A percentile compares a stretch with the other conserved stretches of the same genome.
Conservation (phyloP, 768 basidiomycete genomes). For the Hygrocybe coccinea region DNA sequence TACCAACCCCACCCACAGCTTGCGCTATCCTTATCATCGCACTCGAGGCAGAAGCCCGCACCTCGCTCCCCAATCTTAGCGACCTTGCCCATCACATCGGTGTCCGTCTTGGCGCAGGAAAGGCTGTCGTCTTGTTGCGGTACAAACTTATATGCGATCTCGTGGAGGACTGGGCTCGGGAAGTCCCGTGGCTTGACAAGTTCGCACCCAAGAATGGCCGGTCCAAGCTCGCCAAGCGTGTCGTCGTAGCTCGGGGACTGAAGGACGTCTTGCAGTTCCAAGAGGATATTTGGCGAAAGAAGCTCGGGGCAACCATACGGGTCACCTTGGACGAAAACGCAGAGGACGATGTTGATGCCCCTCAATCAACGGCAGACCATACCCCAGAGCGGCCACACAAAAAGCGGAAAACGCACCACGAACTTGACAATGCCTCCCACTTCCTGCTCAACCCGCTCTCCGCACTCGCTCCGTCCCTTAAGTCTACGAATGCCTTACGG, state of each 20-base stretch:
- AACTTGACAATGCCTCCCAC: slow-evolving; percentile 44
- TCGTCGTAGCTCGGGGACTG: slow-evolving; percentile 59
- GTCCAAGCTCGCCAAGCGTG: slow-evolving; percentile 58
- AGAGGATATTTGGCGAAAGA: slow-evolving; percentile 52
- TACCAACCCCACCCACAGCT: slow-evolving; percentile 48
- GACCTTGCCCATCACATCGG: slow-evolving; percentile 58
- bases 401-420: slow-evolving; percentile 28
- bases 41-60: slow-evolving; percentile 60
- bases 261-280: slow-evolving; percentile 68
- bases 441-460: slow-evolving; percentile 59
- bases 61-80: slow-evolving; percentile 47
- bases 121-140: slow-evolving; percentile 57
- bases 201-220: slow-evolving; percentile 48
- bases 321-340: slow-evolving; percentile 29
- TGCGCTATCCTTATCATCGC: slow-evolving; percentile 67
- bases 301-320: slow-evolving; percentile 30
- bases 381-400: slow-evolving; percentile 20
- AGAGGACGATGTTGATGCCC: slow-evolving; percentile 11
- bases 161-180: slow-evolving; percentile 52
- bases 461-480: slow-evolving; percentile 21
- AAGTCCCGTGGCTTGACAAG: slow-evolving; percentile 71
- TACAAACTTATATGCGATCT: slow-evolving; percentile 64
- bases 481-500: background rate
- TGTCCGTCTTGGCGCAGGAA: slow-evolving; percentile 43
- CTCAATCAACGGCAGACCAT: background rate